A percentile compares a stretch with the other conserved stretches of the same genome.
phyloP scores from a whole-genome alignment of 1,139 yeast genomes.

The Suhomyces anneliseae region DNA sequence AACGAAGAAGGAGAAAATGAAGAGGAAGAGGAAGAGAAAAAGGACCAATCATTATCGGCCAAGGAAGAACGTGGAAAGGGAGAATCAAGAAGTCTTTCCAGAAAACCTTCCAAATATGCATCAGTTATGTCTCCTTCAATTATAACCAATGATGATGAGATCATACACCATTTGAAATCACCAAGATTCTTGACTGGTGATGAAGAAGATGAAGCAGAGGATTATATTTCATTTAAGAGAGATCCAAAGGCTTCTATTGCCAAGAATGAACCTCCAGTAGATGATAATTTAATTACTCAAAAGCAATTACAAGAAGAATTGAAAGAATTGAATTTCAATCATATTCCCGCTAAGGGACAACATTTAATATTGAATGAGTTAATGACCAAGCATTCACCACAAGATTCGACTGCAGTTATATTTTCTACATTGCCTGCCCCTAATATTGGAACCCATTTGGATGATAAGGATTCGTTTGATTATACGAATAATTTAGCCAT shows the following conservation, averaged over 20 bases:
- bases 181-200: slow-evolving; percentile 37
- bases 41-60: slow-evolving; percentile 5
- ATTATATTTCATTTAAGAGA: slow-evolving; percentile 1
- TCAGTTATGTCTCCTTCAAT: slow-evolving; percentile 30
- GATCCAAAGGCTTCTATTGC: background rate
- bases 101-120: slow-evolving; percentile 3
- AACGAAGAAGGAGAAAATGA: slow-evolving; percentile 14
- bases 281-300: slow-evolving; percentile 25
- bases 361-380: slow-evolving; percentile 84
- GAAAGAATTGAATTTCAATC: slow-evolving; percentile 63
- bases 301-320: slow-evolving; percentile 41
- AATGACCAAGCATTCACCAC: slow-evolving; percentile 62
- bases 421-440: slow-evolving; percentile 93
- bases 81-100: slow-evolving; percentile 1
- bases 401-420: slow-evolving; percentile 62
- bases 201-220: slow-evolving; percentile 21
- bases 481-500: slow-evolving; percentile 74
- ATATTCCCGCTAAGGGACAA: slow-evolving; percentile 88
- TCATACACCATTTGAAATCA: slow-evolving; percentile 37
- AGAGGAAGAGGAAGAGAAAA: slow-evolving; percentile 18
- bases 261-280: slow-evolving; percentile 1
- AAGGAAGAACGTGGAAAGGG: background rate
- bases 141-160: slow-evolving; percentile 40
- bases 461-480: slow-evolving; percentile 65
- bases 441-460: slow-evolving; percentile 71